A percentile compares a stretch with the other conserved stretches of the same genome.
These are phyloP conservation scores for Fusarium drepaniforme DNA, from an alignment of 2,329 filamentous ascomycete genomes.

Conservation along the genomic window DNA sequence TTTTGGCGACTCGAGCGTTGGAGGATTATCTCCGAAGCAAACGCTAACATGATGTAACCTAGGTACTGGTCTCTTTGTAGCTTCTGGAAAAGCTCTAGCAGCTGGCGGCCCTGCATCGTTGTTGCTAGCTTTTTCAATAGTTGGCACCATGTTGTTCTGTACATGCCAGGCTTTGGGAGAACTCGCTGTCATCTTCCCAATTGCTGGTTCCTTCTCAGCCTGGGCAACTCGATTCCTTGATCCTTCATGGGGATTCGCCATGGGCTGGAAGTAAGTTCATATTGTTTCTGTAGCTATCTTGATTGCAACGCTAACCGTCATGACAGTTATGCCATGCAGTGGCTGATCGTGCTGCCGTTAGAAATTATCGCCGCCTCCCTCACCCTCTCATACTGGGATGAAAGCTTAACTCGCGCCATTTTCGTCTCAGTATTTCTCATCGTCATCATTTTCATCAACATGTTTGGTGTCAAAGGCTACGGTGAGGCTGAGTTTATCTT, in stretches of 20 bases:
- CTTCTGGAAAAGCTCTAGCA: slow-evolving; percentile 78
- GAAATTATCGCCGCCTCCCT: slow-evolving; percentile 90
- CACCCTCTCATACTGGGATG: slow-evolving; percentile 85
- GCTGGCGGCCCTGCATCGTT: slow-evolving; percentile 83
- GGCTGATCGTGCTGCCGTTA: slow-evolving; percentile 85
- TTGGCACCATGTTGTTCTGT: slow-evolving; percentile 90
- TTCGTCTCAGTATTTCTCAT: slow-evolving; percentile 87
- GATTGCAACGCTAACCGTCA: slow-evolving; percentile 6
- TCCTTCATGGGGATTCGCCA: slow-evolving; percentile 93
- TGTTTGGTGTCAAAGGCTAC: slow-evolving; percentile 90
- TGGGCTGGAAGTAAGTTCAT: slow-evolving; percentile 87
- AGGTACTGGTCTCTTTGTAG: slow-evolving; percentile 89
- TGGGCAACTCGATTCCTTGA: slow-evolving; percentile 94
- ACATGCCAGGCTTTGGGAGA: slow-evolving; percentile 94
- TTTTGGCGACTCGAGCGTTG: slow-evolving; percentile 1
- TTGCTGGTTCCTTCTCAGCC: slow-evolving; percentile 91
- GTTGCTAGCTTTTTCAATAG: slow-evolving; percentile 81
- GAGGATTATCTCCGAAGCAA: slow-evolving; percentile 3
- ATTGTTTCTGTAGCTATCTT: not conserved
- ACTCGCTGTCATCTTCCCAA: slow-evolving; percentile 89
- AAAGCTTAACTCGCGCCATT: slow-evolving; percentile 73
- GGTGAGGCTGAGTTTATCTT: slow-evolving; percentile 93
- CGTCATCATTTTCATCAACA: slow-evolving; percentile 83
- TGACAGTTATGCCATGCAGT: slow-evolving; percentile 83
- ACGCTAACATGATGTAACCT: slow-evolving; percentile 28